Conservation (phyloP, 176 grass and related monocot species). For the Panicum miliaceum region DNA sequence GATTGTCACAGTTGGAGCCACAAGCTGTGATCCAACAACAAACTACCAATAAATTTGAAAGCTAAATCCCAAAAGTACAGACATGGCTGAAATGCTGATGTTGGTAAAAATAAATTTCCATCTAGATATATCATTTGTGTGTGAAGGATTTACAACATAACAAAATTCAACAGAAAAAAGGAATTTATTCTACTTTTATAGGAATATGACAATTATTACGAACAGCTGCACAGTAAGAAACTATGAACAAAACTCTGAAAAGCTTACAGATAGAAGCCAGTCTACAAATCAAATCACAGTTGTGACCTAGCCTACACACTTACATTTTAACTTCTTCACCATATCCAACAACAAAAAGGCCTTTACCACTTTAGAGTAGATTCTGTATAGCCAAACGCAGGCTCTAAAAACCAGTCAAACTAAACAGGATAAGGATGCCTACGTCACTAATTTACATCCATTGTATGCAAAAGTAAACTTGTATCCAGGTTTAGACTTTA, state of each 20-base stretch:
- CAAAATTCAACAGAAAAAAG: too few species aligned
- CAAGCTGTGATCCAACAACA: too few species aligned
- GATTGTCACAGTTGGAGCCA: too few species aligned
- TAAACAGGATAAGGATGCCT: background rate
- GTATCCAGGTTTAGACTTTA: background rate
- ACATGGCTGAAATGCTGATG: too few species aligned
- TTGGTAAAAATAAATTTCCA: background rate
- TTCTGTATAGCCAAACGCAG: background rate
- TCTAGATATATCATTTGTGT: too few species aligned
- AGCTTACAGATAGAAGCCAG: background rate
- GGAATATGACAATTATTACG: background rate
- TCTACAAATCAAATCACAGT: background rate
- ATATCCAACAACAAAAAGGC: conserved; percentile 6
- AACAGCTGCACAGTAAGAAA: background rate
- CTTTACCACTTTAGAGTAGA: background rate
- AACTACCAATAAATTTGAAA: too few species aligned
- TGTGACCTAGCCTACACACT: background rate
- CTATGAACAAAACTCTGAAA: background rate
- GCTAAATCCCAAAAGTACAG: too few species aligned
- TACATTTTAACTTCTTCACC: conserved; percentile 12
- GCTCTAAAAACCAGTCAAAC: conserved; percentile 6
- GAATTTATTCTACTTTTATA: background rate
- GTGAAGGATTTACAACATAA: background rate
- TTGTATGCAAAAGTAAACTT: background rate
- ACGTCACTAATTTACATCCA: background rate